Conservation (phyloP, 139 green algal species). For the Picochlorum sp. region DNA sequence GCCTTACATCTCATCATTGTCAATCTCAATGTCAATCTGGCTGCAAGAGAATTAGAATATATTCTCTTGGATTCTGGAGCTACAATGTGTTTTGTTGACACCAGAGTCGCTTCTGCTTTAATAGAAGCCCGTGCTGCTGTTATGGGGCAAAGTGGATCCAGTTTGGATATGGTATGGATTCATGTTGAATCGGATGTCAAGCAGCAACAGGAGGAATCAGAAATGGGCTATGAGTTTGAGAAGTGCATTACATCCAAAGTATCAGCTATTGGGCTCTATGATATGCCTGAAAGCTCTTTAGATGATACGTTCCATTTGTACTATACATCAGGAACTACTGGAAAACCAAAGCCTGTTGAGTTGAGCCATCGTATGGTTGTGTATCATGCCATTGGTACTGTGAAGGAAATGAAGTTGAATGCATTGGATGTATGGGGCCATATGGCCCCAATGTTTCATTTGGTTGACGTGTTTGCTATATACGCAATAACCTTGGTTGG, state of each 20-base stretch:
- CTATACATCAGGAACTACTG: slow-evolving; percentile 70
- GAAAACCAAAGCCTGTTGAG: slow-evolving; percentile 54
- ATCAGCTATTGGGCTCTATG: not conserved
- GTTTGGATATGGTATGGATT: not conserved
- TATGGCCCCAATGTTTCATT: slow-evolving; percentile 87
- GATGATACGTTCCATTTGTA: slow-evolving; percentile 62
- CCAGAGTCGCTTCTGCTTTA: slow-evolving; percentile 8
- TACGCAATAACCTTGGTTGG: slow-evolving; percentile 77
- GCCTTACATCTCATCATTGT: slow-evolving; percentile 58
- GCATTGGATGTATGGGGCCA: slow-evolving; percentile 72
- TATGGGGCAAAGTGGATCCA: not conserved
- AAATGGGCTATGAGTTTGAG: slow-evolving; percentile 9
- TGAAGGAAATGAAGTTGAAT: slow-evolving; percentile 69
- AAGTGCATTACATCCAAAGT: not conserved
- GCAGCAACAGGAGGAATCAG: slow-evolving; percentile 1
- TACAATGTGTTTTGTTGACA: slow-evolving; percentile 43
- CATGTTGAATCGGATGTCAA: not conserved
- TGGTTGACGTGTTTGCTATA: slow-evolving; percentile 88
- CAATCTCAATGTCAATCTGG: slow-evolving; percentile 73
- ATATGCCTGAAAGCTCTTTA: slow-evolving; percentile 14
- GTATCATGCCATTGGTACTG: slow-evolving; percentile 68
- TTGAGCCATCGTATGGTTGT: slow-evolving; percentile 47
- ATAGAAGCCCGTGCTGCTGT: slow-evolving; percentile 9
- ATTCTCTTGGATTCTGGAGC: slow-evolving; percentile 52
- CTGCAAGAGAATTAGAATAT: slow-evolving; percentile 53